A percentile compares a stretch with the other conserved stretches of the same genome.
Conservation (phyloP, 2,329 filamentous ascomycete genomes). For the Aureobasidium mangrovei region DNA sequence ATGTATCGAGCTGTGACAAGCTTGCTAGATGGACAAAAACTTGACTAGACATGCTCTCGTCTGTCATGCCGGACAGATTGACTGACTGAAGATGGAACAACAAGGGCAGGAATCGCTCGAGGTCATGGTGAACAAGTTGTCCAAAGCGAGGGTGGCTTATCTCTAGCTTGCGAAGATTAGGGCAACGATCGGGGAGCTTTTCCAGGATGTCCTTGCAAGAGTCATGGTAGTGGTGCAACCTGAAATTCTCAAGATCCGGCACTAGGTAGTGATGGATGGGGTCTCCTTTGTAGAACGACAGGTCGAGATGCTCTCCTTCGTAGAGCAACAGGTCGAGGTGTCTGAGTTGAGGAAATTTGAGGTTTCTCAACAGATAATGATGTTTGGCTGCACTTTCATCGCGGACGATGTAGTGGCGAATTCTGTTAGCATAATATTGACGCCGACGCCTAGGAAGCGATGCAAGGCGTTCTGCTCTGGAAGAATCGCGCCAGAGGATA, state of each 20-base stretch:
- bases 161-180: too few species aligned
- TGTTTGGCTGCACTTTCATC: neutral
- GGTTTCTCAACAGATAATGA: too few species aligned
- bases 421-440: neutral
- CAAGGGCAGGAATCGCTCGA: neutral
- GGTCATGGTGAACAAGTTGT: neutral
- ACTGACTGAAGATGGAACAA: neutral
- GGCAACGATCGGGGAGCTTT: too few species aligned
- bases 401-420: neutral
- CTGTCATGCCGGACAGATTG: neutral
- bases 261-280: too few species aligned
- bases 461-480: neutral
- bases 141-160: too few species aligned
- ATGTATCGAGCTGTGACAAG: neutral
- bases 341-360: too few species aligned
- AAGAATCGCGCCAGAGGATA: neutral
- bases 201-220: too few species aligned
- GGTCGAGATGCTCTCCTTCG: too few species aligned
- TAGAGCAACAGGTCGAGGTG: too few species aligned
- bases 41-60: neutral
- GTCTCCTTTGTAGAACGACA: too few species aligned
- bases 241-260: too few species aligned
- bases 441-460: neutral
- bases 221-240: too few species aligned
- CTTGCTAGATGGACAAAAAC: neutral